phyloP scores from a whole-genome alignment of 179 eudicot genomes.

The Beta lomatogona region DNA sequence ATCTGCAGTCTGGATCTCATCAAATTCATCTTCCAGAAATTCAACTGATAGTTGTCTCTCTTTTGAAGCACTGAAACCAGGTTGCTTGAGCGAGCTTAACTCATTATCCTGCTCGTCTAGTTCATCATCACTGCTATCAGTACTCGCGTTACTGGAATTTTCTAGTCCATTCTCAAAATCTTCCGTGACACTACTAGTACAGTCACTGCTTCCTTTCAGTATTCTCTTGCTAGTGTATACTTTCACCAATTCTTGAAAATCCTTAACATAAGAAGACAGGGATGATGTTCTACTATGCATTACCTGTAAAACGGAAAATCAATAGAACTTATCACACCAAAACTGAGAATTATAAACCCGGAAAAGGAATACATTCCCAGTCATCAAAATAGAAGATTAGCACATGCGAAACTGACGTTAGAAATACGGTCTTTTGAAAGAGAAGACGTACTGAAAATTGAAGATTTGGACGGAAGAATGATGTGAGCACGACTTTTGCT shows the following conservation, averaged over 20 bases:
- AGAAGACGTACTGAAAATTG: conserved; percentile 68
- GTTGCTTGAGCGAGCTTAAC: conserved; percentile 24
- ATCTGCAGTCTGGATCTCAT: conserved; percentile 56
- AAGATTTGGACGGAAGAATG: conserved; percentile 94
- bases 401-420: background rate
- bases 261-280: conserved; percentile 52
- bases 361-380: background rate
- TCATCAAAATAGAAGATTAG: background rate
- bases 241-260: conserved; percentile 67
- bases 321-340: conserved; percentile 10
- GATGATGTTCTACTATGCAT: conserved; percentile 67
- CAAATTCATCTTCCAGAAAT: conserved; percentile 88
- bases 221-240: conserved; percentile 48
- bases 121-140: conserved; percentile 35
- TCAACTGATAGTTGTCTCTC: conserved; percentile 67
- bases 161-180: conserved; percentile 41
- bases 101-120: conserved; percentile 45
- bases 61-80: conserved; percentile 32
- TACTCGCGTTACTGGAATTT: conserved; percentile 37
- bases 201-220: conserved; percentile 21
- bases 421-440: background rate
- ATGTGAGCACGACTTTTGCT: conserved; percentile 69
- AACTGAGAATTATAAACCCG: background rate
- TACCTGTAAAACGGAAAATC: conserved; percentile 48
- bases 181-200: conserved; percentile 19